These are phyloP conservation scores for Starmera dryadoides DNA, from an alignment of 805 yeast species.

Conservation along the genomic window DNA sequence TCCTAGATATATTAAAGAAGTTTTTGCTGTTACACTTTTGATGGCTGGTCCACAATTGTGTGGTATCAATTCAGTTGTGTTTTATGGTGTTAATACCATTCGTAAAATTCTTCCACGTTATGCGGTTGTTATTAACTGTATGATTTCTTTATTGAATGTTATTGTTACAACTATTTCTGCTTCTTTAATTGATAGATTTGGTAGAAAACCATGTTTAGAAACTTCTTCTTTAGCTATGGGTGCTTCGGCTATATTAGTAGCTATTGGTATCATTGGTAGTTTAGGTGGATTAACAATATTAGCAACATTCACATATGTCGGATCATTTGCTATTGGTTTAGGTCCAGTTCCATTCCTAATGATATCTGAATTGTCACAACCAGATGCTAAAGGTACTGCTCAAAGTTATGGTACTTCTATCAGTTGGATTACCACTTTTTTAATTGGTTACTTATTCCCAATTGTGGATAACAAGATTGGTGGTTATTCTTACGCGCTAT, in stretches of 20 bases:
- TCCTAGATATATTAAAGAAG: slow-evolving; percentile 47
- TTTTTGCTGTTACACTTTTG: slow-evolving; percentile 60
- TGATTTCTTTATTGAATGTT: slow-evolving; percentile 69
- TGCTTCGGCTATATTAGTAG: slow-evolving; percentile 51
- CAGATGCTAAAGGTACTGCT: slow-evolving; percentile 73
- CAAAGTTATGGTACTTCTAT: slow-evolving; percentile 89
- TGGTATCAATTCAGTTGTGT: slow-evolving; percentile 88
- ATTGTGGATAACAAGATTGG: slow-evolving; percentile 57
- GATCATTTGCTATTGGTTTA: slow-evolving; percentile 82
- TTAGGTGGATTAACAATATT: slow-evolving; percentile 45
- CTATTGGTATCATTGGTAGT: slow-evolving; percentile 50
- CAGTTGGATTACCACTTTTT: slow-evolving; percentile 88
- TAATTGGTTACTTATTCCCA: slow-evolving; percentile 79
- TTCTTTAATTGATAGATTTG: slow-evolving; percentile 63
- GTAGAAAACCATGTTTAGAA: slow-evolving; percentile 69
- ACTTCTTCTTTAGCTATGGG: slow-evolving; percentile 66
- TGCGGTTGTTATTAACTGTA: slow-evolving; percentile 66
- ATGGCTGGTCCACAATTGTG: slow-evolving; percentile 84
- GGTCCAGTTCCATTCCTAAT: slow-evolving; percentile 95
- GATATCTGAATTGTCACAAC: slow-evolving; percentile 83
- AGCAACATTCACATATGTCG: slow-evolving; percentile 68
- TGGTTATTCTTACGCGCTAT: slow-evolving; percentile 69
- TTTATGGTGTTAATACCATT: slow-evolving; percentile 86
- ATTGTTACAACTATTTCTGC: slow-evolving; percentile 71
- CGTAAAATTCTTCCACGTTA: slow-evolving; percentile 63